These are phyloP conservation scores for Neurospora sp. DNA, from an alignment of 495 filamentous ascomycete genomes.

Conservation along the genomic window DNA sequence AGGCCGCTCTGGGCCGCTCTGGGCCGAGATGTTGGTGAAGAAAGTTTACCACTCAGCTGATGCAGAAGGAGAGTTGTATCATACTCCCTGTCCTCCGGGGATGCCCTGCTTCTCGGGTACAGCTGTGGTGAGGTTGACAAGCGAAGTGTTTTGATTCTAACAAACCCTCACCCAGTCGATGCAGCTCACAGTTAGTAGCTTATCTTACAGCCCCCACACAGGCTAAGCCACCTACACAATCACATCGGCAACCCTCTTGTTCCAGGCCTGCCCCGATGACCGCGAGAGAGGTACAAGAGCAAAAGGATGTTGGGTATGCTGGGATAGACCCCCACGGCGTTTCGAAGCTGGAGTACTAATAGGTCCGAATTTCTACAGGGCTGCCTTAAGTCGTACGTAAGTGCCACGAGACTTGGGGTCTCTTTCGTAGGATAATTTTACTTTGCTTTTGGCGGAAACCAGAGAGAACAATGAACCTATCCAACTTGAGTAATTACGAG, in stretches of 20 bases:
- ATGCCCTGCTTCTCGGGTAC: neutral
- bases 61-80: neutral
- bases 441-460: neutral
- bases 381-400: neutral
- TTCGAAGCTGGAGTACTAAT: neutral
- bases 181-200: neutral
- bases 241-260: neutral
- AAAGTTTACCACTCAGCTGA: neutral
- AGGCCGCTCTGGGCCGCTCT: neutral
- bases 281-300: neutral
- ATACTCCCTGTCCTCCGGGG: neutral
- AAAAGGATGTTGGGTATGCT: neutral
- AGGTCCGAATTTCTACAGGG: neutral
- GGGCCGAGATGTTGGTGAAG: neutral
- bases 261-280: neutral
- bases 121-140: neutral
- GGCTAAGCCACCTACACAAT: neutral
- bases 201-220: neutral
- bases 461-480: neutral
- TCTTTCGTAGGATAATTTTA: neutral
- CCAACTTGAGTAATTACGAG: neutral
- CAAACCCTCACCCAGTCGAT: neutral
- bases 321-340: neutral
- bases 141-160: neutral
- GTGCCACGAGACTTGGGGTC: neutral